Base-by-base conservation (phyloP, 2,329 filamentous ascomycete species). In the Claviceps sp. region DNA sequence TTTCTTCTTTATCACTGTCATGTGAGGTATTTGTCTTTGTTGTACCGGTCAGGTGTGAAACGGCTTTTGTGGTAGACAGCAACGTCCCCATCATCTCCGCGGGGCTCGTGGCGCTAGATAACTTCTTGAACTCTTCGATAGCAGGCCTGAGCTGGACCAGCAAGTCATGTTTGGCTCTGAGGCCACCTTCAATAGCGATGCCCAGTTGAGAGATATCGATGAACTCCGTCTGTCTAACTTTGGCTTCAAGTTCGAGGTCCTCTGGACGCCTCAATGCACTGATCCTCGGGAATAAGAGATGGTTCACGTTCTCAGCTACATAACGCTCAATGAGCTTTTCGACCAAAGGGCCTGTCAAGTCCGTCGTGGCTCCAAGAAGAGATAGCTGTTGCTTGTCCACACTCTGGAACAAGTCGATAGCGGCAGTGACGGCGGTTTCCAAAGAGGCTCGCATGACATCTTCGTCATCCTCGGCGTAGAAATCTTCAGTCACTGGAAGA, bases 381-480 rank as follows among this genome's bases (percentile, higher is more conserved):
- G 91, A 96, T 30, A 98, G 73, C 61, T 97, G 93, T 61, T 95
- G 88, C 65, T 95, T 95, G 65, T 98, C 93, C 5, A 98, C 91
- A 54, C 84, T 83, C 61, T 97, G 91, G 59, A 98, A 98, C 1
- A 97, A 76, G 62, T 98, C 93, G 58, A 98, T 97, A 0, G 90
- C 93, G 9, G 87, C 81, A 9, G 89, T 95, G 11, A 98, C 87
- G 1, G 91, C 90, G 1, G 87, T 94, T 68, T 98, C 93, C 14
- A 97, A 72, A 16, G 89, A 89, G 22, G 83, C 83, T 52, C 91
- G 78, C 84, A 98, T 91, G 34, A 89, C 76, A 58, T 94, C 86
- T 65, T 97, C 93, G 58, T 96, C 90, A 54, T 95, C 89, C 59
- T 93, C 88, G 47, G 87, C 81, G 62, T 85, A 89, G 54, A 85